A percentile compares a stretch with the other conserved stretches of the same genome.
Conservation (phyloP, 2,329 filamentous ascomycete species). For the Pseudocercospora fuligena region DNA sequence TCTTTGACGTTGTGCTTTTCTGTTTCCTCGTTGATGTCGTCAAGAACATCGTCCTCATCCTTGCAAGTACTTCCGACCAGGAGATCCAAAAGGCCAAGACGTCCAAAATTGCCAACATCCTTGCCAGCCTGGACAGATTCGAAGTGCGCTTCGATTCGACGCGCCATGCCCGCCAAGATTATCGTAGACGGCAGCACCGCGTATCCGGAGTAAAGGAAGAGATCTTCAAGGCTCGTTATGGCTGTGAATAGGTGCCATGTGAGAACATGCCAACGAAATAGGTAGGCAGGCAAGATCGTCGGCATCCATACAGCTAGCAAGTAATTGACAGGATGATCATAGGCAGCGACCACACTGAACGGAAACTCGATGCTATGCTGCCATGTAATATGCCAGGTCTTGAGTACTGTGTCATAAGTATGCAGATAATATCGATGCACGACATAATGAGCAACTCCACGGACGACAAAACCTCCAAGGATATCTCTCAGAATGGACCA, state of each 20-base stretch:
- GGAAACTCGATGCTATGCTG: slow-evolving; percentile 63
- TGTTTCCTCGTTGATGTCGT: slow-evolving; percentile 61
- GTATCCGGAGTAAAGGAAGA: slow-evolving; percentile 71
- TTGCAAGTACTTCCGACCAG: slow-evolving; percentile 56
- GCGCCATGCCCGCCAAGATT: slow-evolving; percentile 63
- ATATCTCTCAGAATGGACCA: slow-evolving; percentile 64
- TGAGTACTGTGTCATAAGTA: slow-evolving; percentile 40
- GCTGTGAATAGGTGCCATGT: slow-evolving; percentile 70
- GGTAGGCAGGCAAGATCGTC: slow-evolving; percentile 66
- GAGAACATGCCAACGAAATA: slow-evolving; percentile 73
- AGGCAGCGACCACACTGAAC: slow-evolving; percentile 66
- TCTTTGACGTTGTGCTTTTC: slow-evolving; percentile 60
- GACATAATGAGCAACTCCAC: slow-evolving; percentile 72
- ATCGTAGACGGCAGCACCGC: slow-evolving; percentile 63
- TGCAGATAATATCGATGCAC: slow-evolving; percentile 74
- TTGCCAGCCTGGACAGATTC: slow-evolving; percentile 38
- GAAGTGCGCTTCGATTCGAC: slow-evolving; percentile 64
- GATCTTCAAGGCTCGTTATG: slow-evolving; percentile 69
- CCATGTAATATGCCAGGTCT: slow-evolving; percentile 56
- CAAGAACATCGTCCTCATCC: slow-evolving; percentile 58
- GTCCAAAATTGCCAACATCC: slow-evolving; percentile 44
- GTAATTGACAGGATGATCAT: slow-evolving; percentile 71
- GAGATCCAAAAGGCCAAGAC: slow-evolving; percentile 67
- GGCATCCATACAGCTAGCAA: slow-evolving; percentile 68
- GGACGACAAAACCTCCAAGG: slow-evolving; percentile 56